A percentile compares a stretch with the other conserved stretches of the same genome.
Evolutionary conservation across 129 eudicot species (phyloP).

Genomic region (Helianthus annuus): HanXRQr2.0-SUNRISE NC_035441.2:180202851-180203350

Average conservation of each 20-base stretch:
- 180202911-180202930: slow-evolving; percentile 58
- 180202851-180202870: too few species aligned
- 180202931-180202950: slow-evolving; percentile 43
- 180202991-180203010: slow-evolving; percentile 55
- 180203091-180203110: background rate
- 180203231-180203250: too few species aligned
- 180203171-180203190: too few species aligned
- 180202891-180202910: slow-evolving; percentile 58
- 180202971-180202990: slow-evolving; percentile 31
- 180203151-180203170: too few species aligned
- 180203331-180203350: too few species aligned
- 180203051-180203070: too few species aligned
- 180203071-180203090: slow-evolving; percentile 29
- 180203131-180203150: background rate
- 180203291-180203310: too few species aligned
- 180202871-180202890: slow-evolving; percentile 34
- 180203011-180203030: slow-evolving; percentile 40
- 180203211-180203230: too few species aligned
- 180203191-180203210: too few species aligned
- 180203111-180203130: background rate
- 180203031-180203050: slow-evolving; percentile 37
- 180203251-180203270: too few species aligned
- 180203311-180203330: too few species aligned
- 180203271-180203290: too few species aligned
- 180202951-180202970: slow-evolving; percentile 54